Evolutionary conservation across 164 flowering plant species (phyloP), one percentile per base, ranked within the genome.

Genomic region (Cinnamomum micranthum): DNA sequence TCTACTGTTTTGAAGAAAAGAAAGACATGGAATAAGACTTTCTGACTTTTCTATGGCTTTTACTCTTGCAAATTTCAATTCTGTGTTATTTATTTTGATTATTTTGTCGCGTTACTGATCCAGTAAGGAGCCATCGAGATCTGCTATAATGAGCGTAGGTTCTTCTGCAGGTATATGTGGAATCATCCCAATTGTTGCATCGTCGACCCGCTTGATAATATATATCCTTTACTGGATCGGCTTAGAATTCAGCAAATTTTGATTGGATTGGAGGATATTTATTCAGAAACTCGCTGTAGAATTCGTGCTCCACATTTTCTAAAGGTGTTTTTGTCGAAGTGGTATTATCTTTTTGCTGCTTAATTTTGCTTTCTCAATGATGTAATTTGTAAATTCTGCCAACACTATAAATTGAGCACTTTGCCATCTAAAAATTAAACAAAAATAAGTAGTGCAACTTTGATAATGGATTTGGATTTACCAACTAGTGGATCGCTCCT

Each of bases 171-270:
- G 80, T 88, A 81, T 72, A 73, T 88, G 69, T 84, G 81, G 73
- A 73, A 76, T 62, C 84, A 84, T 71, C 81, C 85, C 19, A 85
- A 83, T 68, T 84, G 80, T 69, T 87, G 90, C 75, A 81, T 83
- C 19, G 85, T 95, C 51, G 99, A 95, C 73, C 97, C 96, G 51
- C 78, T 95, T 72, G 67, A 82, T 50, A 86, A 85, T 74, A 87
- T 95, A 52, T 84, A 80, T 69, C 94, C 94, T 75, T 86, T 95
- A 69, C 28, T 95, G 84, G 99, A 95, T 81, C 90, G 98, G 25
- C 75, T 88, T 50, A 80, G 77, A 79, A 95, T 91, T 71, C 98
- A 93, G 74, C 78, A 90, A 59, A 75, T 93, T 80, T 85, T 95
- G 63, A 83, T 79, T 78, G 90, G 93, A 24, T 76, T 93, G 85